Percentiles rank a stretch among this genome's conserved stretches.
phyloP scores from a whole-genome alignment of 192 early-diverging fungal genomes.

The Entomortierella beljakovae region DNA sequence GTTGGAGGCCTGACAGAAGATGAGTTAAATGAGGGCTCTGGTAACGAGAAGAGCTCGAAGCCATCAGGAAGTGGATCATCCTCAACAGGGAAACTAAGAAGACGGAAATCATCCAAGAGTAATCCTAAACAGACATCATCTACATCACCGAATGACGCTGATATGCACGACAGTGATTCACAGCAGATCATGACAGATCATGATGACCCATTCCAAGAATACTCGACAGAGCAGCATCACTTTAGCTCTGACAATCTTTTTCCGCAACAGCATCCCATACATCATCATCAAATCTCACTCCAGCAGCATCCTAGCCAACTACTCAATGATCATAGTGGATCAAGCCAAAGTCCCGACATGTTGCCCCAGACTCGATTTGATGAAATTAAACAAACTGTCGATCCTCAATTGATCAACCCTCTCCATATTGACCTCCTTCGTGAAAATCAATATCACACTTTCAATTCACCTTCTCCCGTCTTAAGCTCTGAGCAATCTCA shows the following conservation, averaged over 20 bases:
- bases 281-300: slow-evolving; percentile 13
- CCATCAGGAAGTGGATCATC: slow-evolving; percentile 11
- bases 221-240: slow-evolving; percentile 13
- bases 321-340: slow-evolving; percentile 24
- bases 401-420: slow-evolving; percentile 20
- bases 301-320: slow-evolving; percentile 10
- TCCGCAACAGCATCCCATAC: slow-evolving; percentile 21
- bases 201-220: background rate
- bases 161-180: background rate
- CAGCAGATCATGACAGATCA: slow-evolving; percentile 10
- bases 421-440: slow-evolving; percentile 30
- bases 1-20: slow-evolving; percentile 60
- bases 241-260: slow-evolving; percentile 1
- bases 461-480: slow-evolving; percentile 37
- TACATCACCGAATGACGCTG: background rate
- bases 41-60: slow-evolving; percentile 1
- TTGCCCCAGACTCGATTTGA: slow-evolving; percentile 20
- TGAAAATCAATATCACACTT: slow-evolving; percentile 21
- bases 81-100: slow-evolving; percentile 6
- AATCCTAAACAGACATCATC: background rate
- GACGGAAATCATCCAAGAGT: slow-evolving; percentile 37
- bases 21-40: slow-evolving; percentile 8
- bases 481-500: slow-evolving; percentile 38
- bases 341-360: slow-evolving; percentile 27
- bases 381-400: slow-evolving; percentile 8